Evolutionary conservation across 208 protist genomes (phyloP), one percentile per base, ranked within the genome.

Genomic region (Wallacemonas sp.): DNA sequence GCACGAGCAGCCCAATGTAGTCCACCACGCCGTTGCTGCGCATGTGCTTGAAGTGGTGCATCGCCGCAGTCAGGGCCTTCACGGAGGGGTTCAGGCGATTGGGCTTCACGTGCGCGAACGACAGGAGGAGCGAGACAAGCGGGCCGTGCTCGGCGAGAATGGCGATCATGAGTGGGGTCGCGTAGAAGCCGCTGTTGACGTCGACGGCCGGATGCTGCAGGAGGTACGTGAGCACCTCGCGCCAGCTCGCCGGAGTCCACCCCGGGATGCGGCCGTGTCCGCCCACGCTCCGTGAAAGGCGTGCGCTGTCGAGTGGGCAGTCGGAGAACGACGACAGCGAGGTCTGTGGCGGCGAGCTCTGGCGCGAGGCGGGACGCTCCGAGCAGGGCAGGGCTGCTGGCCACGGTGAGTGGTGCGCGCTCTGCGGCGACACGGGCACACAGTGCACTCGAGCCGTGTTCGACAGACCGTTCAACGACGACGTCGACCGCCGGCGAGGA

Each of bases 121-220:
- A 57, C 32, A 84, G 64, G 20, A 84, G 76, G 46, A 65, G 52
- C 23, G 28, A 22, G 26, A 81, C 59, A 18, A 75, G 57, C 49
- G 74, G 64, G 7, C 31, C 42, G 41, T 68, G 69, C 10, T 65
- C 62, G 25, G 59, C 50, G 3, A 61, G 20, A 7, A 80, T 67
- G 23, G 74, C 76, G 12, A 74, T 68, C 66, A 79, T 76, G 55
- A 85, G 67, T 29, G 79, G 75, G 2, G 79, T 81, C 26, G 26
- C 42, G 57, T 67, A 67, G 52, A 64, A 85, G 55, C 79, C 76
- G 25, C 36, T 50, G 67, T 85, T 85, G 36, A 82, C 65, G 61
- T 85, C 79, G 31, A 81, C 72, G 23, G 55, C 45, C 12, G 69
- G 79, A 64, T 77, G 70, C 49, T 63, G 38, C 18, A 84, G 74